Evolutionary conservation across 2,329 filamentous ascomycete species (phyloP), one percentile per base, ranked within the genome.

Genomic region (Pseudogymnoascus sp.): DNA sequence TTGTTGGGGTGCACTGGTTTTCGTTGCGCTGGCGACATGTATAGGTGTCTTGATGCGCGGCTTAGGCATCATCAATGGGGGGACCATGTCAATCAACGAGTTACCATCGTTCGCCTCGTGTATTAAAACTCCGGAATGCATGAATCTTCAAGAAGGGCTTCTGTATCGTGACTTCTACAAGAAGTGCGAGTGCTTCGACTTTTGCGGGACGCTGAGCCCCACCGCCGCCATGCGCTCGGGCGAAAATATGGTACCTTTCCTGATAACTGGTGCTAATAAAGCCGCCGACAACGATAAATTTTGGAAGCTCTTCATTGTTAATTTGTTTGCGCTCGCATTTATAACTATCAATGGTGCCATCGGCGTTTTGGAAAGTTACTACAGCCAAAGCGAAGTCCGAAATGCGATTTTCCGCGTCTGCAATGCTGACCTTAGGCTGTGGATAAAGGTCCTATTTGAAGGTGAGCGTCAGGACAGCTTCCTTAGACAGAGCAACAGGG

Each of bases 381-480:
- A 25, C 9, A 63, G 45, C 21, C 61, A 62, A 35, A 60, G 58
- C 10, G 61, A 64, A 35, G 59, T 61, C 15, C 63, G 61, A 2
- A 62, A 64, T 45, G 58, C 35, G 2, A 63, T 64, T 25, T 64
- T 64, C 48, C 58, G 58, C 3, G 18, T 61, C 13, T 58, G 33
- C 15, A 64, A 63, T 40, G 15, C 61, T 13, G 61, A 64, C 25
- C 15, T 39, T 9, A 48, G 61, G 21, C 13, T 58, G 6, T 63
- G 61, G 58, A 39, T 64, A 36, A 59, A 48, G 15, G 37, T 61
- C 5, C 3, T 63, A 12, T 64, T 64, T 9, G 59, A 63, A 59
- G 63, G 61, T 7, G 21, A 63, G n/a, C 61, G 61, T 7, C 37
- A 62, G 58, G 36, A 36, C 6, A 18, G 35, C 8, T 12, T 48